Base-by-base conservation (phyloP, 2,329 filamentous ascomycete species). In the Cytospora paraplurivora region DNA sequence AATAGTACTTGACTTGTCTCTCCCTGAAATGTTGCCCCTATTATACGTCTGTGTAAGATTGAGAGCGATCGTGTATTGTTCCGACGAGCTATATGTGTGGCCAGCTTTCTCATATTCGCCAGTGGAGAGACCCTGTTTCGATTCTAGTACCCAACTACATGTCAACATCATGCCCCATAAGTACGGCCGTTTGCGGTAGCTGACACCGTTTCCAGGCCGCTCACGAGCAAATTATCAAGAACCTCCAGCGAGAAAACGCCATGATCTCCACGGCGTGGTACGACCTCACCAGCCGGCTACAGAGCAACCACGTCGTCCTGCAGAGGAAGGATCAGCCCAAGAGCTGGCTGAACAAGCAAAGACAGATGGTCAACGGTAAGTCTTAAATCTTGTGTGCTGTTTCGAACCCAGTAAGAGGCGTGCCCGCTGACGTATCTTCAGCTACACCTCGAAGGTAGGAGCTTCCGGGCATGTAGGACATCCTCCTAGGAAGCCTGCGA, bases 251-350 rank as follows among this genome's bases (percentile, higher is more conserved):
- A 69, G 92, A 96, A 75, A 92, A 92, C 74, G 83, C 84, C 47
- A 82, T 95, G 72, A 92, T 96, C 70, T 82, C 88, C 33, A 90
- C 88, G n/a, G 92, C 92, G 2, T 96, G 91, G 91, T 93, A 93
- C 77, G 91, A 94, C 75, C 84, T 95, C 71, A 88, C 88, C 33
- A 88, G 83, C 72, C 83, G 92, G 58, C 76, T 96, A 69, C 91
- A 95, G 77, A 93, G 90, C 78, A 94, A 93, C 74, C 90, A 91
- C 67, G 88, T 94, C 50, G 86, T 91, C 61, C 77, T 96, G 67
- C 89, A 93, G 72, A 81, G 92, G 68, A 83, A 90, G 69, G 90
- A 94, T 70, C 84, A 85, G 69, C 89, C 91, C 15, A 89, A 87
- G 76, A 93, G 90, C 76, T 96, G 91, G 90, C 78, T 96, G 70